Percentiles rank a stretch among this genome's conserved stretches.
These are phyloP conservation scores for Elsinoe fawcettii DNA, from an alignment of 2,329 filamentous ascomycete genomes.

Conservation along the genomic window DNA sequence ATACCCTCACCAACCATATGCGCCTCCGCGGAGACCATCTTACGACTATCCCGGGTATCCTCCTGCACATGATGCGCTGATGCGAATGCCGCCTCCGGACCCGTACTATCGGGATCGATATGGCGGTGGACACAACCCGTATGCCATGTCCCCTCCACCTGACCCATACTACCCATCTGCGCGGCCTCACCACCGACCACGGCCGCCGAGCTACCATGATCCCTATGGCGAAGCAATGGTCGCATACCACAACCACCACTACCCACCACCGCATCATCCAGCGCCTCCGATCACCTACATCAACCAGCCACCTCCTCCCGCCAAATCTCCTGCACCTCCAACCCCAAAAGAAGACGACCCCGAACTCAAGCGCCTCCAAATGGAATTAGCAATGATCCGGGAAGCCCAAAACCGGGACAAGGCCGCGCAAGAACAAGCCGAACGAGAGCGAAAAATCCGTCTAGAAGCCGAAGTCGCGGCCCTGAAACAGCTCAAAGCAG, in stretches of 20 bases:
- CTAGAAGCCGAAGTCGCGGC: constrained; percentile 11
- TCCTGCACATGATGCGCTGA: constrained; percentile 1
- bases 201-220: constrained; percentile 7
- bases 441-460: constrained; percentile 13
- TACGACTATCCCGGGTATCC: background rate
- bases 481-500: background rate
- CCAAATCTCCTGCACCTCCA: constrained; percentile 2
- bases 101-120: constrained; percentile 12
- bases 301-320: constrained; percentile 1
- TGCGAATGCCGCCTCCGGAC: constrained; percentile 6
- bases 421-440: background rate
- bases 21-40: background rate
- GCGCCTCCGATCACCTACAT: constrained; percentile 6
- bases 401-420: constrained; percentile 6
- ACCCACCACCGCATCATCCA: background rate
- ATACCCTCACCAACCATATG: constrained; percentile 12
- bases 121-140: background rate
- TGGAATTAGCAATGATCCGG: background rate
- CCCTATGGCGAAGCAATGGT: background rate
- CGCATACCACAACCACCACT: constrained; percentile 1
- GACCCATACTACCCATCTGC: constrained; percentile 11
- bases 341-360: constrained; percentile 11
- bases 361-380: constrained; percentile 10
- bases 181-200: constrained; percentile 1
- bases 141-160: constrained; percentile 2